Percentiles rank a stretch among this genome's conserved stretches.
These are phyloP conservation scores for Eustoma russellianum DNA, from an alignment of 257 asterid genomes.

Conservation along the genomic window DNA sequence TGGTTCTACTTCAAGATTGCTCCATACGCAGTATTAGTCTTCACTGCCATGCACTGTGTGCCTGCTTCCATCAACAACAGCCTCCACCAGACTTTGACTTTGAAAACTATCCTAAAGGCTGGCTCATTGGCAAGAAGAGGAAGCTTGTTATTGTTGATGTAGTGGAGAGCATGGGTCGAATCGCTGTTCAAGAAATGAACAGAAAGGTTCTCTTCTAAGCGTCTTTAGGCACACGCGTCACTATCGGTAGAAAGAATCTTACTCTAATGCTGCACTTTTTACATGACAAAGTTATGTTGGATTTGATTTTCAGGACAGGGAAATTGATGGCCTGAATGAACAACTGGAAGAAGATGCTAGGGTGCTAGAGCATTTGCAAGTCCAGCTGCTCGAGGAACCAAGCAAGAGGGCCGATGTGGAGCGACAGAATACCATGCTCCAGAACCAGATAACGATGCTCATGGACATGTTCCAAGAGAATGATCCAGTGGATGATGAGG, in stretches of 20 bases:
- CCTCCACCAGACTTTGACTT: constrained; percentile 96
- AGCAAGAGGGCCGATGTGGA: constrained; percentile 84
- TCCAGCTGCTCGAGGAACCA: constrained; percentile 84
- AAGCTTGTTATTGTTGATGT: constrained; percentile 96
- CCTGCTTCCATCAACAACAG: too few relatives aligned
- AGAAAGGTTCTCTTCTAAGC: constrained; percentile 70
- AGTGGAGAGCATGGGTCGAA: constrained; percentile 93
- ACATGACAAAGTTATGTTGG: too few relatives aligned
- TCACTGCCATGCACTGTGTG: too few relatives aligned
- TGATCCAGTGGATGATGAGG: constrained; percentile 48
- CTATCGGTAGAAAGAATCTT: too few relatives aligned
- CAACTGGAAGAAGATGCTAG: constrained; percentile 84
- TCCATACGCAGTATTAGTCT: too few relatives aligned
- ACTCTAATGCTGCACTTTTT: too few relatives aligned
- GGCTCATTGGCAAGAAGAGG: constrained; percentile 91
- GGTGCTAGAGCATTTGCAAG: constrained; percentile 78
- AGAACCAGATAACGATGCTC: constrained; percentile 72
- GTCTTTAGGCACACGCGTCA: too few relatives aligned
- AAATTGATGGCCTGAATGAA: constrained; percentile 85
- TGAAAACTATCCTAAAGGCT: constrained; percentile 76
- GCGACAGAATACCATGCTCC: constrained; percentile 72
- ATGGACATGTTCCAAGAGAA: constrained; percentile 89
- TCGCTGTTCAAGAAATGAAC: constrained; percentile 94
- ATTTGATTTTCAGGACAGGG: constrained; percentile 60
- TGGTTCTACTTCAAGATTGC: too few relatives aligned